Evolutionary conservation across 805 yeast species (phyloP), one percentile per base, ranked within the genome.

Genomic region (Komagataella ulmi): DNA sequence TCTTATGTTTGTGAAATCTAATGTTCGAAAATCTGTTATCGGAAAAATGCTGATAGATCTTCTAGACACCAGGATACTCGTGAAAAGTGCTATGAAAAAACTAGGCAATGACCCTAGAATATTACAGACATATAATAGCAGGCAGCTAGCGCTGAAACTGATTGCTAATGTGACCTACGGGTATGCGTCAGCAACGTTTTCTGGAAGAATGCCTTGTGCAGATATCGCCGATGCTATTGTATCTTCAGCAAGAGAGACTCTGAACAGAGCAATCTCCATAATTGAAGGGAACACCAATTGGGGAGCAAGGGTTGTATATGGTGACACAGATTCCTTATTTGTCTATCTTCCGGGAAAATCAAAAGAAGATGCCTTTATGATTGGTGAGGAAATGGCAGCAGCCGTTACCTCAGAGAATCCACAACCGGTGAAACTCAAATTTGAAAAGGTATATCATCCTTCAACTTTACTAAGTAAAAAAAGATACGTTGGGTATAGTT

Each of bases 91-190:
- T 0, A 85, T 89, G 83, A 74, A 75, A 18, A 65, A 69, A 47
- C 56, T 79, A 12, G 68, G 72, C 21, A 55, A 61, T 3, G 83
- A 79, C 49, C 60, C 67, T 7, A 78, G 76, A 49, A 60, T 82
- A 50, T 70, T 71, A 36, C 76, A 77, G 52, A 66, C 85, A 3
- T 77, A 85, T 60, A 78, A 87, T 59, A 83, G 85, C 53, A 72
- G 91, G 52, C 99, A 93, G 58, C 63, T 87, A 45, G 98, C 97
- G 0, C 69, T 93, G 55, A 93, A 93, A 61, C 69, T 91, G 49
- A 82, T 89, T 46, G 97, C 99, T 0, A 90, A 89, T 64, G 99
- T 93, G 7, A 91, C 97, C 0, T 93, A 93, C 67, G 99, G 99
- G 0, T 93, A 93, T 61, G 76, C 97, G 0, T 85, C 97, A 0